Conservation (phyloP, 108 stramenopile species). For the Nannochloropsis oceanica region DNA sequence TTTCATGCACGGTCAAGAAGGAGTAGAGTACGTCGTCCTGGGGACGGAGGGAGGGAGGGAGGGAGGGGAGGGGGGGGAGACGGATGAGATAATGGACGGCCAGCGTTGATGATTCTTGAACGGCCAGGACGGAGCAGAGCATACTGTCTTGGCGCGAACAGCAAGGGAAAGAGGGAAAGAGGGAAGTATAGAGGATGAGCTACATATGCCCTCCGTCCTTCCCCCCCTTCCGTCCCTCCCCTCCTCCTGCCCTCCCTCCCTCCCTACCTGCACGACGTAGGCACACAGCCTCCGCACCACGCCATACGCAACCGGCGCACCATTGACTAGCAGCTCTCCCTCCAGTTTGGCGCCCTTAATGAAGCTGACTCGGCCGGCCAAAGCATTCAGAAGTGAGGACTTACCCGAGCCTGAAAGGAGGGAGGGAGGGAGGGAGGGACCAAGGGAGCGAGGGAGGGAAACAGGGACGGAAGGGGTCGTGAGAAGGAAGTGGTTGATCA, state of each 20-base stretch:
- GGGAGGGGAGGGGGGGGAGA: no score
- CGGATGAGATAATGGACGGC: no score
- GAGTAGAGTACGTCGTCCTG: slow-evolving; percentile 33
- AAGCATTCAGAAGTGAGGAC: slow-evolving; percentile 1
- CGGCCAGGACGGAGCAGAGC: no score
- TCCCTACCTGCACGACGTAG: neutral
- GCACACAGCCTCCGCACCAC: neutral
- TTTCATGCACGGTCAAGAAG: slow-evolving; percentile 23
- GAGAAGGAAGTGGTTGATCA: no score
- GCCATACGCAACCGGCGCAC: neutral
- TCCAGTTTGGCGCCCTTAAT: neutral
- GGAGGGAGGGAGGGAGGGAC: neutral
- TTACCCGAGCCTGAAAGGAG: neutral
- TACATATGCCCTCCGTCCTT: no score
- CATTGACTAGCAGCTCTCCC: neutral
- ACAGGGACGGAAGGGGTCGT: no score
- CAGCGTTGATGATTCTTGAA: no score
- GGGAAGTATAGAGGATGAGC: no score
- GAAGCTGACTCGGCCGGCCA: slow-evolving; percentile 7
- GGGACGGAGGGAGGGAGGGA: neutral
- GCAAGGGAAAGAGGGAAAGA: no score
- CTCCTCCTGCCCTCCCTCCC: neutral
- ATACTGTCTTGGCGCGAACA: no score
- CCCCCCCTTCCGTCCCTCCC: neutral
- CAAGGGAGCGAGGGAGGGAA: neutral